These are phyloP conservation scores for Ceratocystis destructans DNA, from an alignment of 2,329 filamentous ascomycete genomes.

Conservation along the genomic window DNA sequence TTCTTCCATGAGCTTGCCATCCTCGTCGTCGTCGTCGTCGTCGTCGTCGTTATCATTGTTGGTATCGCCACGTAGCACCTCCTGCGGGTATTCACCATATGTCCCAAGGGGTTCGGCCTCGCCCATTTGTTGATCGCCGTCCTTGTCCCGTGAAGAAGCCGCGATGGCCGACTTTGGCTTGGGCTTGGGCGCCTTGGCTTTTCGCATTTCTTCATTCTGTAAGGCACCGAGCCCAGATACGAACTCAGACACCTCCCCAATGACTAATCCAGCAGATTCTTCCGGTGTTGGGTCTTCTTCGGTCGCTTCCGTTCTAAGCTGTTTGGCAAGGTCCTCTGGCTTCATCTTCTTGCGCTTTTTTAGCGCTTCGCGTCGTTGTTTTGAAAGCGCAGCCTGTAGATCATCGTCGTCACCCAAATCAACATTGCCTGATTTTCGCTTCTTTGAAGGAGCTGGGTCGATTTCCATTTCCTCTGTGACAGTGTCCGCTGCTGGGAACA, in stretches of 20 bases:
- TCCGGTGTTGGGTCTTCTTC: slow-evolving; percentile 34
- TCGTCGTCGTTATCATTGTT: slow-evolving; percentile 29
- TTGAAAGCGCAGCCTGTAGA: slow-evolving; percentile 69
- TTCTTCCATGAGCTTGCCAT: slow-evolving; percentile 52
- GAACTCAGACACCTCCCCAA: slow-evolving; percentile 92
- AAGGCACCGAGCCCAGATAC: slow-evolving; percentile 70
- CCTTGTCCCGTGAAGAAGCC: slow-evolving; percentile 30
- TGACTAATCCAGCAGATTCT: slow-evolving; percentile 54
- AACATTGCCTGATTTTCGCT: slow-evolving; percentile 50
- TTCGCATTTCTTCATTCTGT: slow-evolving; percentile 42
- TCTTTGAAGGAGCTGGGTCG: slow-evolving; percentile 45
- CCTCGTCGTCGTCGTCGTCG: slow-evolving; percentile 36
- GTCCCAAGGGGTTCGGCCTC: slow-evolving; percentile 16
- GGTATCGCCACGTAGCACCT: slow-evolving; percentile 30
- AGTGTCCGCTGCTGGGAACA: slow-evolving; percentile 31
- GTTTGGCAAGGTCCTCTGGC: slow-evolving; percentile 74
- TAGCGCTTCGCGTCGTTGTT: slow-evolving; percentile 68
- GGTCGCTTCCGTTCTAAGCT: slow-evolving; percentile 51
- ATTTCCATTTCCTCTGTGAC: slow-evolving; percentile 52
- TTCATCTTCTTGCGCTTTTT: slow-evolving; percentile 84
- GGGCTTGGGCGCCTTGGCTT: slow-evolving; percentile 32
- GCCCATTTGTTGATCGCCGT: slow-evolving; percentile 28
- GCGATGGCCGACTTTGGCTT: slow-evolving; percentile 27
- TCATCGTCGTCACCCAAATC: slow-evolving; percentile 84
- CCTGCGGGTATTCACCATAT: slow-evolving; percentile 26